Evolutionary conservation across 2,329 filamentous ascomycete genomes (phyloP).

Genomic region (Arthrobotrys sinensis): DNA sequence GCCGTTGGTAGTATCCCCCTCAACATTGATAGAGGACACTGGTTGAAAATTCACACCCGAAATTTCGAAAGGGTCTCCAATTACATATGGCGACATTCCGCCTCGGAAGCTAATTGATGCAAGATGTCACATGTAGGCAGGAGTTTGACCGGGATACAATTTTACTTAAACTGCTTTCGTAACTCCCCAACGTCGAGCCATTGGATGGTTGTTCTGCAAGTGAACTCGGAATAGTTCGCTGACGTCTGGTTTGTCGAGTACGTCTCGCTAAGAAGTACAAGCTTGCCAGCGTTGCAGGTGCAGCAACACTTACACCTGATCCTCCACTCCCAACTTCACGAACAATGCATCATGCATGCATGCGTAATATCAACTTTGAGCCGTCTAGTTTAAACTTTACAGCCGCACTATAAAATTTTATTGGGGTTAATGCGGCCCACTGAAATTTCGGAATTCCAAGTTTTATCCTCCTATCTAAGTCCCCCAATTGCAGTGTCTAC

Average conservation of each 20-base stretch:
- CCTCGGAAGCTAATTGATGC: neutral
- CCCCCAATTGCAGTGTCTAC: too few species aligned
- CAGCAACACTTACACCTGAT: neutral
- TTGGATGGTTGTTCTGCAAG: neutral
- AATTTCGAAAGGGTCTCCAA: too few species aligned
- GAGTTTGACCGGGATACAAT: neutral
- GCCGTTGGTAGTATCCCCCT: neutral
- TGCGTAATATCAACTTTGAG: neutral
- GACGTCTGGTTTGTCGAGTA: neutral
- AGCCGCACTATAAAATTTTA: too few species aligned
- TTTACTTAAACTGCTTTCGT: neutral
- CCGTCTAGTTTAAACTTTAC: neutral
- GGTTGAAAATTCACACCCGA: too few species aligned
- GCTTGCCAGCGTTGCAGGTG: neutral
- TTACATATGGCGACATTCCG: conserved; percentile 9
- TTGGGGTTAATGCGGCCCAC: too few species aligned
- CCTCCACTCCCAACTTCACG: neutral
- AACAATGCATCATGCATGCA: neutral
- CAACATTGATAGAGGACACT: neutral
- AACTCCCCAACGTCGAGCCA: neutral
- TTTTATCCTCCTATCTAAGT: too few species aligned
- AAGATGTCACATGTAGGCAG: neutral
- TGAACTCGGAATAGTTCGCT: too few species aligned
- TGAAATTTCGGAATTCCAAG: too few species aligned
- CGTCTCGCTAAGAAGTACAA: neutral